Conservation (phyloP, 768 basidiomycete genomes). For the Calocybe cyanea region DNA sequence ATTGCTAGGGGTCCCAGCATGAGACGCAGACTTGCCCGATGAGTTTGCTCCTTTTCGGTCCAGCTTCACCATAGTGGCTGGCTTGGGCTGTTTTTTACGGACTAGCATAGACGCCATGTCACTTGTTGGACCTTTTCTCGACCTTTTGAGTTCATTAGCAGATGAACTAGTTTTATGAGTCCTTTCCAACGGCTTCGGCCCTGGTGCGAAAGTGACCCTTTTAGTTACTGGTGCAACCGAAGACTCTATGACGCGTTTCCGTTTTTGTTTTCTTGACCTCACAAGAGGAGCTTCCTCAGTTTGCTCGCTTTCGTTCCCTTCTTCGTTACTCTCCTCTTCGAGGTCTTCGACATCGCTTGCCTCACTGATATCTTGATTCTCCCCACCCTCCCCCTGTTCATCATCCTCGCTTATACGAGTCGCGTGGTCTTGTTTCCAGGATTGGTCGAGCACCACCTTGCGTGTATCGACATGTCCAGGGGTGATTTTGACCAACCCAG, state of each 20-base stretch:
- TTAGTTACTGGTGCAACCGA: conserved; percentile 34
- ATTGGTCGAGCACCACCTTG: conserved; percentile 35
- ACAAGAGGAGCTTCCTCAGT: too few species aligned
- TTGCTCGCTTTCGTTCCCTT: background rate
- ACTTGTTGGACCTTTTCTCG: conserved; percentile 19
- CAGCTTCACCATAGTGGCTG: conserved; percentile 18
- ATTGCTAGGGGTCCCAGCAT: conserved; percentile 14
- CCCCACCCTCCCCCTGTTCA: conserved; percentile 34
- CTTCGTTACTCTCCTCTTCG: too few species aligned
- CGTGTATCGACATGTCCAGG: conserved; percentile 32
- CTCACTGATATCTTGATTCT: conserved; percentile 37
- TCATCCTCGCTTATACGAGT: conserved; percentile 32
- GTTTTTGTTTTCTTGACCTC: conserved; percentile 40
- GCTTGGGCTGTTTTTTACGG: conserved; percentile 16
- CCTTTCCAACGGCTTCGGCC: conserved; percentile 21
- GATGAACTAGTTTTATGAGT: conserved; percentile 16
- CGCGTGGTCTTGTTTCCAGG: conserved; percentile 32
- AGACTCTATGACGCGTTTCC: conserved; percentile 34
- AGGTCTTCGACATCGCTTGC: conserved; percentile 33
- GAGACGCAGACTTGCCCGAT: conserved; percentile 18
- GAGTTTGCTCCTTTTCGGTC: conserved; percentile 27
- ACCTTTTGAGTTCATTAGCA: too few species aligned
- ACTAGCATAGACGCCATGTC: conserved; percentile 23
- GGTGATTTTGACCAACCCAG: conserved; percentile 55
- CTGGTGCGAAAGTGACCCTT: conserved; percentile 50